Evolutionary conservation across 2,329 filamentous ascomycete species (phyloP).

Genomic region (Colletotrichum costaricense): DNA sequence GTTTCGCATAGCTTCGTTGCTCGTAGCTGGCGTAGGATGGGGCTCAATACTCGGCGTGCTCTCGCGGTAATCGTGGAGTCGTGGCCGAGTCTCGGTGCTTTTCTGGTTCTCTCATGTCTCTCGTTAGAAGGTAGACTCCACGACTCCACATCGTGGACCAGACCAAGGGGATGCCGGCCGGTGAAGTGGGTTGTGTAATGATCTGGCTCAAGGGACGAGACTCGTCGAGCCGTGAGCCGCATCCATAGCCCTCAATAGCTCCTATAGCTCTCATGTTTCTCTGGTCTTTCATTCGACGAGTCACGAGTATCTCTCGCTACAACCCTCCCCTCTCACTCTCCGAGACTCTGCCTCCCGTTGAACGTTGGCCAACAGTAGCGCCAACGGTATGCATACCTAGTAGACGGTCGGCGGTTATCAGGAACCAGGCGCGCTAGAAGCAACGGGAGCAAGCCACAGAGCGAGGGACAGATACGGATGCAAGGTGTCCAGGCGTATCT

Average conservation of each 20-base stretch:
- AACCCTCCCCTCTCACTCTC: not conserved
- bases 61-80: slow-evolving; percentile 14
- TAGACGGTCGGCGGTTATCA: not conserved
- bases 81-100: slow-evolving; percentile 32
- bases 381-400: not conserved
- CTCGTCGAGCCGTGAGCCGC: not conserved
- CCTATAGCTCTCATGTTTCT: not conserved
- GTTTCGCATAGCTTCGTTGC: not conserved
- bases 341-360: not conserved
- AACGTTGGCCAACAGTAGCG: not conserved
- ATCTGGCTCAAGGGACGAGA: not conserved
- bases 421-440: not conserved
- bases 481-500: not conserved
- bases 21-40: not conserved
- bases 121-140: not conserved
- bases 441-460: slow-evolving; percentile 12
- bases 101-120: not conserved
- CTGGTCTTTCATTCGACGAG: not conserved
- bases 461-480: not conserved
- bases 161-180: not conserved
- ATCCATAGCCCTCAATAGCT: not conserved
- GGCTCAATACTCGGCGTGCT: not conserved
- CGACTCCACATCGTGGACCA: not conserved
- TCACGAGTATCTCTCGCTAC: too few species aligned
- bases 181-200: not conserved